Evolutionary conservation across 805 yeast genomes (phyloP).

Genomic region (Schwanniomyces sp.): DNA sequence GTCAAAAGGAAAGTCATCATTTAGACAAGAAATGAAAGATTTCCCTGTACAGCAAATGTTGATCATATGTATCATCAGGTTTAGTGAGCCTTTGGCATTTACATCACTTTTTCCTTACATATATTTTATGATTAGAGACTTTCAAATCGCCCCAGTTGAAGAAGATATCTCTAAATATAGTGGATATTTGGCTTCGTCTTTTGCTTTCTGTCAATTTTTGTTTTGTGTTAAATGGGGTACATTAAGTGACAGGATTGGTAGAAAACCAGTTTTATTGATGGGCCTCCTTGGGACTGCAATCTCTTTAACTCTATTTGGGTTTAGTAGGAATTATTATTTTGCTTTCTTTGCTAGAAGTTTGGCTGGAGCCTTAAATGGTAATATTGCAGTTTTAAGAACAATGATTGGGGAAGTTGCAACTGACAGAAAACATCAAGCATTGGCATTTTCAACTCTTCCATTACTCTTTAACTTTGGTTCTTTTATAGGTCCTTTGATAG

Average conservation of each 20-base stretch:
- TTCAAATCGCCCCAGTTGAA: conserved; percentile 33
- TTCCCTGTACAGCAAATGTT: conserved; percentile 55
- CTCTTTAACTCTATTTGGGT: conserved; percentile 52
- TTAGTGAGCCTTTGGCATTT: conserved; percentile 64
- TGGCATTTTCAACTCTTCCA: conserved; percentile 63
- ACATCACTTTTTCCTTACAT: conserved; percentile 65
- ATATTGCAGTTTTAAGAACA: conserved; percentile 64
- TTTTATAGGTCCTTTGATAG: conserved; percentile 61
- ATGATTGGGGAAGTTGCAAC: conserved; percentile 59
- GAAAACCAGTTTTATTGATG: conserved; percentile 51
- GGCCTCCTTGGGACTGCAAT: conserved; percentile 56
- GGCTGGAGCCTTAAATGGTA: conserved; percentile 63
- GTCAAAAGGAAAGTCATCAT: conserved; percentile 15
- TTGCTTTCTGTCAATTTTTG: conserved; percentile 59
- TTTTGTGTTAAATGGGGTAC: conserved; percentile 63
- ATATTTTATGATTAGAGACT: conserved; percentile 30
- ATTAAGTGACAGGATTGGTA: conserved; percentile 53
- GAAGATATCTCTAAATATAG: conserved; percentile 59
- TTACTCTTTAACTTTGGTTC: conserved; percentile 61
- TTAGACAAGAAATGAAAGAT: conserved; percentile 52
- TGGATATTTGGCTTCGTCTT: conserved; percentile 62
- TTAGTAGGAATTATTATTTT: conserved; percentile 48
- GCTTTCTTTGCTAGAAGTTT: conserved; percentile 54
- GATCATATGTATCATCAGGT: conserved; percentile 44
- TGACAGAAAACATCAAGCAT: conserved; percentile 57